Conservation (phyloP, 768 basidiomycete species). For the Suillus brevipes region DNA sequence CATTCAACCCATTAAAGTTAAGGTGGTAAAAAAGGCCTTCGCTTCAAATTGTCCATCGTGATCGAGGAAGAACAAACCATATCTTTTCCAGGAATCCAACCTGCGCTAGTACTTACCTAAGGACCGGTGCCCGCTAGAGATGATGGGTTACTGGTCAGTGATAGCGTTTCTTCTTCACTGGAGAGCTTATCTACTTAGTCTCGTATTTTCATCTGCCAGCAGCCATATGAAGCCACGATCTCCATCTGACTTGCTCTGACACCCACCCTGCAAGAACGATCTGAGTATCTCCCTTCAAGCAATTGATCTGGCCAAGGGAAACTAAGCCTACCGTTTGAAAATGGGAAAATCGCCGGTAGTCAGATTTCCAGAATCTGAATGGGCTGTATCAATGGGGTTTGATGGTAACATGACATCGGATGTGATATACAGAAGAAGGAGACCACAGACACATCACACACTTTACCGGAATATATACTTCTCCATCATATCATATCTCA, state of each 20-base stretch:
- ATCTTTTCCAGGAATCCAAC: not conserved
- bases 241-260: not conserved
- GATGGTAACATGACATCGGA: slow-evolving; percentile 11
- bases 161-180: not conserved
- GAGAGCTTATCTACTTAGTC: not conserved
- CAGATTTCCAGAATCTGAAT: not conserved
- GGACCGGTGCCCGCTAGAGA: not conserved
- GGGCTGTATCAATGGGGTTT: slow-evolving; percentile 13
- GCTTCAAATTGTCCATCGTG: not conserved
- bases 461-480: too few relatives aligned
- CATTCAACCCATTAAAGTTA: not conserved
- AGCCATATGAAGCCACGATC: not conserved
- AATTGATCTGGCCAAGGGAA: not conserved
- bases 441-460: not conserved
- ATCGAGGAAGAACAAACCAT: not conserved
- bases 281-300: not conserved
- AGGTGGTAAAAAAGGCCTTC: not conserved
- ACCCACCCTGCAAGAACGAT: not conserved
- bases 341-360: not conserved
- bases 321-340: not conserved
- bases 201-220: not conserved
- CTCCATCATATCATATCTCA: too few relatives aligned
- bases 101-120: not conserved
- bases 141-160: not conserved
- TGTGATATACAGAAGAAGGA: slow-evolving; percentile 29